Conservation (phyloP, 768 basidiomycete genomes). For the Leccinum ochraceum region DNA sequence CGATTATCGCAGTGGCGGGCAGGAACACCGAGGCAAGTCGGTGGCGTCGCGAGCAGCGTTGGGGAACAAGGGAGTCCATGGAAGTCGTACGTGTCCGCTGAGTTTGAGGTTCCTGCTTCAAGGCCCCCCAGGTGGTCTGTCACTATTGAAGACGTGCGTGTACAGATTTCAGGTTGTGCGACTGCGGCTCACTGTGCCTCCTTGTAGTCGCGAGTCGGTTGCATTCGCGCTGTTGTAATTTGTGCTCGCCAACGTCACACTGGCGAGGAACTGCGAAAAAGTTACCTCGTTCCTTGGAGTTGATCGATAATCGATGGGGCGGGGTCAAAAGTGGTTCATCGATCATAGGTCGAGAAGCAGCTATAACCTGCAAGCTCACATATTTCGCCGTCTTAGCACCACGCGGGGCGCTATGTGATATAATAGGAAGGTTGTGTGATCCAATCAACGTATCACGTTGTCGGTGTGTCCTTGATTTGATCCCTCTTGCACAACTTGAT, state of each 20-base stretch:
- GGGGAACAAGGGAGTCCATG: background rate
- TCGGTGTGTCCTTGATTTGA: background rate
- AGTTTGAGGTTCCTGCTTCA: background rate
- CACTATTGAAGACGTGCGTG: background rate
- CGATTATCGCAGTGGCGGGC: background rate
- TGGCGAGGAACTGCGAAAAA: background rate
- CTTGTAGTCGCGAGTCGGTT: background rate
- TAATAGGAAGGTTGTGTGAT: constrained; percentile 7
- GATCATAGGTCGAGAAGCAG: background rate
- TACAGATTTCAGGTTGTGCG: background rate
- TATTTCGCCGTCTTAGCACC: background rate
- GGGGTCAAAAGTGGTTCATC: background rate
- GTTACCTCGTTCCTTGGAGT: background rate
- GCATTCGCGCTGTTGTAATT: background rate
- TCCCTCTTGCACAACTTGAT: background rate
- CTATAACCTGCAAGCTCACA: background rate
- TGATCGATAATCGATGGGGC: background rate
- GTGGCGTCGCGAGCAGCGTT: background rate
- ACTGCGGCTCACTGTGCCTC: background rate
- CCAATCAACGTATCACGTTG: background rate
- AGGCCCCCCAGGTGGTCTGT: background rate
- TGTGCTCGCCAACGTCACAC: background rate
- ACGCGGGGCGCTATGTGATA: no score
- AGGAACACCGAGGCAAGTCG: background rate
- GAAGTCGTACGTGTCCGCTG: background rate